phyloP scores from a whole-genome alignment of 495 filamentous ascomycete genomes.

The Podospora bellae-mahoneyi region DNA sequence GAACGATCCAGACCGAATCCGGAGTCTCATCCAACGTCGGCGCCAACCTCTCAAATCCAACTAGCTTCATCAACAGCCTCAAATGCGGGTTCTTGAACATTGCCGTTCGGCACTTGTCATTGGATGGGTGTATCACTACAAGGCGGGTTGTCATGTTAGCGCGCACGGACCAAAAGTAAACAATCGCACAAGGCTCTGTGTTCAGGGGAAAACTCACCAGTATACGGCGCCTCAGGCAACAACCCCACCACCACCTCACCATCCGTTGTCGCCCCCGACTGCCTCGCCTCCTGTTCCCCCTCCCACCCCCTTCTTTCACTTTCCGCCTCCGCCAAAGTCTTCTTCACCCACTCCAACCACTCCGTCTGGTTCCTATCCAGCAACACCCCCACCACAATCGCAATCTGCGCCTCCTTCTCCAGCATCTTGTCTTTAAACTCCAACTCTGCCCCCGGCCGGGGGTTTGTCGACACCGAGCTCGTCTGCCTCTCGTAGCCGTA shows the following conservation, averaged over 20 bases:
- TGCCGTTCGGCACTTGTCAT: constrained; percentile 63
- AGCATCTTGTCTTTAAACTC: constrained; percentile 67
- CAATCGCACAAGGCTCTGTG: not conserved
- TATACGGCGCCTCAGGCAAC: constrained; percentile 38
- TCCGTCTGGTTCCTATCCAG: constrained; percentile 72
- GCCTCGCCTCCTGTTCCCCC: constrained; percentile 56
- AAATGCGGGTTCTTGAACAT: constrained; percentile 90
- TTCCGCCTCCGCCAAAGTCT: constrained; percentile 61
- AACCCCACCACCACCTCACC: constrained; percentile 35
- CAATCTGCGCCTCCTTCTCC: constrained; percentile 64
- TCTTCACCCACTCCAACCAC: constrained; percentile 77
- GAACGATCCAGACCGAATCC: constrained; percentile 76
- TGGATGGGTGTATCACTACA: constrained; percentile 62
- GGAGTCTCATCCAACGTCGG: constrained; percentile 60
- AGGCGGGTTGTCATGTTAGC: not conserved
- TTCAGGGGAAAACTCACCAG: constrained; percentile 34
- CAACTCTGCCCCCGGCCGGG: constrained; percentile 65
- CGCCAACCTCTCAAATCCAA: constrained; percentile 68
- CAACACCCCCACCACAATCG: constrained; percentile 72
- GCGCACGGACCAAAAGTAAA: not conserved
- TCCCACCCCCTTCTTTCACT: constrained; percentile 81
- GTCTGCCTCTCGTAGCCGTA: constrained; percentile 85
- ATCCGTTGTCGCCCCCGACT: constrained; percentile 4
- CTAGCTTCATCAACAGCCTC: constrained; percentile 75
- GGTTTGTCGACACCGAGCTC: constrained; percentile 33